Conservation (phyloP, 148 eudicot genomes). For the Dysphania ambrosioides region DNA sequence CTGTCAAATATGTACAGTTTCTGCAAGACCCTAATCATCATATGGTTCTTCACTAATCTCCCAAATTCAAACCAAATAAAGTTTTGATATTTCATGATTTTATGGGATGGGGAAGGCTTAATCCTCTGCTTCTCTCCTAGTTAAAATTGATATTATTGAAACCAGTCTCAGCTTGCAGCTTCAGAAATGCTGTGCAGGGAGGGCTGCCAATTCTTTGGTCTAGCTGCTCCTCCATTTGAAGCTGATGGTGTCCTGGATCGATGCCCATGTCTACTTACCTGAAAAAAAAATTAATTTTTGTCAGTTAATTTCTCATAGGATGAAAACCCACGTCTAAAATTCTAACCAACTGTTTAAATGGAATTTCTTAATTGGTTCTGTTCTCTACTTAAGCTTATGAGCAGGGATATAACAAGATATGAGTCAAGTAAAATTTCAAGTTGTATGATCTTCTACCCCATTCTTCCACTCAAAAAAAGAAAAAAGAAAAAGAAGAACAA, state of each 20-base stretch:
- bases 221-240: constrained; percentile 40
- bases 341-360: too few species aligned
- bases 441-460: background rate
- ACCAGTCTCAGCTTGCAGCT: constrained; percentile 49
- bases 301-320: too few species aligned
- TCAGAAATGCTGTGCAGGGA: constrained; percentile 80
- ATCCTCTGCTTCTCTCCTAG: constrained; percentile 6
- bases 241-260: constrained; percentile 40
- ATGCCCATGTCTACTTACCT: constrained; percentile 57
- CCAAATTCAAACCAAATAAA: constrained; percentile 6
- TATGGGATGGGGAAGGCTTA: background rate
- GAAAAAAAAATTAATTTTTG: too few species aligned
- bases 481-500: background rate
- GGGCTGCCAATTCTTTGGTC: constrained; percentile 84
- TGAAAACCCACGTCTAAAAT: too few species aligned
- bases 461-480: background rate
- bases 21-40: constrained; percentile 24
- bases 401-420: too few species aligned
- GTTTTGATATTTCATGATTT: constrained; percentile 1
- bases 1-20: constrained; percentile 36
- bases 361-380: background rate
- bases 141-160: constrained; percentile 16
- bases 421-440: too few species aligned
- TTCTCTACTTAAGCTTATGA: background rate
- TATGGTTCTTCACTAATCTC: constrained; percentile 7